phyloP scores from a whole-genome alignment of 108 stramenopile species.

The Nitzschia sp. region DNA sequence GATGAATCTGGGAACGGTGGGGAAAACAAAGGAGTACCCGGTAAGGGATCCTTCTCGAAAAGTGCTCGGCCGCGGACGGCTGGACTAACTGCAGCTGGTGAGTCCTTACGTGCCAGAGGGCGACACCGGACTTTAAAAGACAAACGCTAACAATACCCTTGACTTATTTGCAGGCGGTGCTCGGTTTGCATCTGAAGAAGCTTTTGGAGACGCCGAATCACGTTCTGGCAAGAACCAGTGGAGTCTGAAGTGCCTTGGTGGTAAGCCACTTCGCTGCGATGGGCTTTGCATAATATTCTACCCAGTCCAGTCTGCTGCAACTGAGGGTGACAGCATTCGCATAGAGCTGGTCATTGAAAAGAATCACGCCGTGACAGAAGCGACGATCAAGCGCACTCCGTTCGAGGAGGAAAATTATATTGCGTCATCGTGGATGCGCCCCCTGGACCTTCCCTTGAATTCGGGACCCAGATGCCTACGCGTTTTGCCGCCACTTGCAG shows the following conservation, averaged over 20 bases:
- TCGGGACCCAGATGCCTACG: constrained; percentile 77
- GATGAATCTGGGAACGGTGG: constrained; percentile 43
- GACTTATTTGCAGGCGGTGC: constrained; percentile 70
- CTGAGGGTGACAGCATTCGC: constrained; percentile 3
- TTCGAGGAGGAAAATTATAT: constrained; percentile 85
- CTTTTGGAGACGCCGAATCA: constrained; percentile 42
- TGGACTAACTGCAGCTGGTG: constrained; percentile 42
- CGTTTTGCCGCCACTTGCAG: constrained; percentile 63
- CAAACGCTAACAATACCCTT: too few relatives aligned
- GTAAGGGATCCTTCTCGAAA: constrained; percentile 41
- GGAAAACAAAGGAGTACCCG: constrained; percentile 24
- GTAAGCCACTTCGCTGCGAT: constrained; percentile 67
- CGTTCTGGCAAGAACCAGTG: constrained; percentile 17
- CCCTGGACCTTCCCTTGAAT: constrained; percentile 48
- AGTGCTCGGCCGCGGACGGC: constrained; percentile 41
- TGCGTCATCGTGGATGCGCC: constrained; percentile 70
- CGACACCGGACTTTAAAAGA: too few relatives aligned
- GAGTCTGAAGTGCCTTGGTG: constrained; percentile 56
- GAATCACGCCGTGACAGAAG: constrained; percentile 18
- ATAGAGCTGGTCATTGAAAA: constrained; percentile 46
- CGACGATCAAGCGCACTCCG: constrained; percentile 45
- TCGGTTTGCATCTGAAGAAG: constrained; percentile 67
- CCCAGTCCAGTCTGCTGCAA: constrained; percentile 31
- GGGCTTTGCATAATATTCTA: constrained; percentile 50
- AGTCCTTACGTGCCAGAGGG: too few relatives aligned